Conservation (phyloP, 2,329 filamentous ascomycete genomes). For the Colletotrichum viniferum region DNA sequence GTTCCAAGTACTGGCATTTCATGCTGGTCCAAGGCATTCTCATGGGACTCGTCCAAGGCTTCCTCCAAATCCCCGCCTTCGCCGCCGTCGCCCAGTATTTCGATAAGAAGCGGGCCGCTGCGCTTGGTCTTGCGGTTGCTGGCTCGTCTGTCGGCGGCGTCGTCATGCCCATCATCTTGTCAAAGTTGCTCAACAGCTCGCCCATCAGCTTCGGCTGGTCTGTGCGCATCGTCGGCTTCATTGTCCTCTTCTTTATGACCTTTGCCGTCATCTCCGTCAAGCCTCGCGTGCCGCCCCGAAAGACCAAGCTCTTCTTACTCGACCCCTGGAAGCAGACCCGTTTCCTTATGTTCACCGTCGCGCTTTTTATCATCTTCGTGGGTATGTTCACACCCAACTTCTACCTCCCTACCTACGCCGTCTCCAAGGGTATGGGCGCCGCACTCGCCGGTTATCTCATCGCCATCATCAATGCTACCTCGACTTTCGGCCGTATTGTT, state of each 20-base stretch:
- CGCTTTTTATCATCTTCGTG: constrained; percentile 43
- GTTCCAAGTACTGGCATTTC: constrained; percentile 54
- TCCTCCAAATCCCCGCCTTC: constrained; percentile 49
- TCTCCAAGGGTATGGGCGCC: constrained; percentile 53
- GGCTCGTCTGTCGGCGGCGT: constrained; percentile 58
- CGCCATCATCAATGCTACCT: constrained; percentile 69
- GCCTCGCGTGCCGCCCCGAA: constrained; percentile 37
- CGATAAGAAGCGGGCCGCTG: constrained; percentile 46
- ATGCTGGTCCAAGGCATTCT: constrained; percentile 55
- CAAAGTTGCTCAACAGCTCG: constrained; percentile 49
- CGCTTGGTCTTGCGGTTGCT: constrained; percentile 48
- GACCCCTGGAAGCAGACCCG: constrained; percentile 33
- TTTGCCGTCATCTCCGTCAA: constrained; percentile 40
- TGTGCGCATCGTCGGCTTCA: constrained; percentile 55
- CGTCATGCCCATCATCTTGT: constrained; percentile 52
- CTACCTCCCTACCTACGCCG: constrained; percentile 65
- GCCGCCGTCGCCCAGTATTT: constrained; percentile 52
- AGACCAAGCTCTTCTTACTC: constrained; percentile 43
- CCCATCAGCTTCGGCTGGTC: constrained; percentile 55
- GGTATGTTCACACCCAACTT: constrained; percentile 62
- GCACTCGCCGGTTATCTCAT: constrained; percentile 70
- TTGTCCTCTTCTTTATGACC: constrained; percentile 46
- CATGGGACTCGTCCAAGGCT: constrained; percentile 41
- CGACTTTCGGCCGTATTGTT: constrained; percentile 60
- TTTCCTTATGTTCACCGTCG: constrained; percentile 32